Percentiles rank a stretch among this genome's conserved stretches.
Conservation (phyloP, 257 asterid genomes). For the Gardenia jasminoides region DNA sequence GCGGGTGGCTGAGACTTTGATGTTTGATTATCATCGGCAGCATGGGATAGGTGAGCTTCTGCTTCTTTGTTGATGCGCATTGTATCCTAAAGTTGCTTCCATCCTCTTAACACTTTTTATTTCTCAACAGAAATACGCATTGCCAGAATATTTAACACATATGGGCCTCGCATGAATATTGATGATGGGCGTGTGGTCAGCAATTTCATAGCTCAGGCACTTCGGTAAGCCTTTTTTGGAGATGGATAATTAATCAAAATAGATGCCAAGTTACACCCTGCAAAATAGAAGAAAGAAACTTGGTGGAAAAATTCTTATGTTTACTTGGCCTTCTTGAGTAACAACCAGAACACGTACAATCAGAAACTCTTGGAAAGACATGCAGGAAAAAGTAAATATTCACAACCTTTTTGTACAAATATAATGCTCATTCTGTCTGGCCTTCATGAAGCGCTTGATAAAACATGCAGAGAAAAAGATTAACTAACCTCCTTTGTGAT, state of each 20-base stretch:
- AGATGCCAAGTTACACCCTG: not conserved
- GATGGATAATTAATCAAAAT: not conserved
- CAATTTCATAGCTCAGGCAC: conserved; percentile 91
- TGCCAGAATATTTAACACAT: conserved; percentile 95
- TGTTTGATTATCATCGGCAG: conserved; percentile 95
- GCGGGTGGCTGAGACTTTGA: conserved; percentile 95
- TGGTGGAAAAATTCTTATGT: not conserved
- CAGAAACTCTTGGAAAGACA: not conserved
- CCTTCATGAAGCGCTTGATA: not conserved
- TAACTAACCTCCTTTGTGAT: too few relatives aligned
- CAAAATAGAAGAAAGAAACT: not conserved
- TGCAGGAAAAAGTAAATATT: too few relatives aligned
- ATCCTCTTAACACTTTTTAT: not conserved
- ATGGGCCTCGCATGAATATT: conserved; percentile 95
- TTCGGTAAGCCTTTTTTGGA: conserved; percentile 53
- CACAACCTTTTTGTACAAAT: too few relatives aligned
- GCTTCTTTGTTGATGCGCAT: not conserved
- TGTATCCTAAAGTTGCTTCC: not conserved
- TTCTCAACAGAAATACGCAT: conserved; percentile 74
- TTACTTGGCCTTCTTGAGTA: not conserved
- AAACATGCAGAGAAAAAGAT: not conserved
- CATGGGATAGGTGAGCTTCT: conserved; percentile 72
- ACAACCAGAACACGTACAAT: not conserved
- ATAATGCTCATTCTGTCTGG: not conserved
- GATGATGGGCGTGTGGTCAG: conserved; percentile 98